Evolutionary conservation across 2,329 filamentous ascomycete genomes (phyloP), one percentile per base, ranked within the genome.

Genomic region (Whalleya microplaca): DNA sequence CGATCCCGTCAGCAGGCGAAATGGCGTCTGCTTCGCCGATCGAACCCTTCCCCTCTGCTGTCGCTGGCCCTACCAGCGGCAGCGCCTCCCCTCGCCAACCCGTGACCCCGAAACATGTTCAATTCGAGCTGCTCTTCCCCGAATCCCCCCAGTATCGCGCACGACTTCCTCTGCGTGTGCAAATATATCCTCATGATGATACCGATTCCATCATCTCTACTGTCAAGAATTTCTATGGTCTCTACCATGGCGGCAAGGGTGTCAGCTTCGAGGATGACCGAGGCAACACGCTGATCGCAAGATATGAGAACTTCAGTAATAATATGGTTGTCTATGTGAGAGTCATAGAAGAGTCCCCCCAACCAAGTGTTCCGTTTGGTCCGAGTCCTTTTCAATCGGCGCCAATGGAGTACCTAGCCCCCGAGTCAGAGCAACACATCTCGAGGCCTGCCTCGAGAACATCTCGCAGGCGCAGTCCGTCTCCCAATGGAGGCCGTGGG

Each of bases 201-300:
- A 98, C 94, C 20, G 94, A 98, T 72, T 97, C 93, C 37, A 99
- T 99, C 77, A 91, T 98, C 63, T 95, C 92, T 14, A 98, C 95
- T 1, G 94, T 98, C 71, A 98, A 96, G 83, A 98, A 97, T 80
- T 98, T 98, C 78, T 98, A 96, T 72, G 95, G 95, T 59, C 84
- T 99, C 65, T 97, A 97, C 73, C 91, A 94, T 40, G 84, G 85
- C 66, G 86, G 85, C 65, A 88, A 88, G 72, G 93, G 95, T 64
- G 89, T 99, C 70, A 96, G 92, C 77, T 98, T 99, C 70, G 94
- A 98, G 76, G 94, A 98, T 74, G 86, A 91, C 63, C 81, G 89
- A 68, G 92, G 91, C 69, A 94, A 90, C 69, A 96, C 90, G 59
- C 85, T 99, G 70, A 98, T 99, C 75, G 92, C 94, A 62, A 87